phyloP scores from a whole-genome alignment of 768 basidiomycete genomes.

The Rhodotorula diobovata region DNA sequence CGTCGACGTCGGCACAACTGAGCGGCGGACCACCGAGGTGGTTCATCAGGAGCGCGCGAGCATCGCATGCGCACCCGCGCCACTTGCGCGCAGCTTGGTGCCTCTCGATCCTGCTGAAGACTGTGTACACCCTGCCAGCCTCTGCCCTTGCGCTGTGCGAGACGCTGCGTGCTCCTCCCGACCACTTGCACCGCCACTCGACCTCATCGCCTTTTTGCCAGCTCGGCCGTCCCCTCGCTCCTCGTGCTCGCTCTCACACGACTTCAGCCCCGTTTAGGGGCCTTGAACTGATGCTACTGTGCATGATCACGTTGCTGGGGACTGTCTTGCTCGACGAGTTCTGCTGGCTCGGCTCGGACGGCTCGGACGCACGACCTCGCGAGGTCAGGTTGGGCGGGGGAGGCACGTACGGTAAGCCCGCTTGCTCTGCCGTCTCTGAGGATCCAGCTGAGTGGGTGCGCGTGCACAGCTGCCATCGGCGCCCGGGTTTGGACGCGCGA shows the following conservation, averaged over 20 bases:
- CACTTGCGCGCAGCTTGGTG: neutral
- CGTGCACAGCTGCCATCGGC: neutral
- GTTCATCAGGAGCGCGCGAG: too few species aligned
- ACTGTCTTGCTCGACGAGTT: neutral
- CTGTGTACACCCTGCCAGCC: too few species aligned
- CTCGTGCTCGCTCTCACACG: neutral
- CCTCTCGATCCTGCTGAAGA: neutral
- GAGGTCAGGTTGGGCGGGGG: neutral
- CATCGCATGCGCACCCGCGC: neutral
- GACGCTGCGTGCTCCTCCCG: too few species aligned
- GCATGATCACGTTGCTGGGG: neutral
- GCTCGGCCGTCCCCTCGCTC: neutral
- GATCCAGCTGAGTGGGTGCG: neutral
- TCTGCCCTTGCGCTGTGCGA: too few species aligned
- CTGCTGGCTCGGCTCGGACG: too few species aligned
- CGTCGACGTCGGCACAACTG: neutral
- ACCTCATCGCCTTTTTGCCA: too few species aligned
- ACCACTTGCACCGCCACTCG: too few species aligned
- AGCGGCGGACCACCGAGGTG: too few species aligned
- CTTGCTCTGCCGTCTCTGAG: too few species aligned
- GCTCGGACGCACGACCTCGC: neutral
- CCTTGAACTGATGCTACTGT: neutral
- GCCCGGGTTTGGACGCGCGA: neutral
- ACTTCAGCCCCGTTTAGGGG: neutral
- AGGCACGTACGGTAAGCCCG: too few species aligned